Base-by-base conservation (phyloP, 1,284 basidiomycete species). In the Pyrrhoderma lamaoense region DNA sequence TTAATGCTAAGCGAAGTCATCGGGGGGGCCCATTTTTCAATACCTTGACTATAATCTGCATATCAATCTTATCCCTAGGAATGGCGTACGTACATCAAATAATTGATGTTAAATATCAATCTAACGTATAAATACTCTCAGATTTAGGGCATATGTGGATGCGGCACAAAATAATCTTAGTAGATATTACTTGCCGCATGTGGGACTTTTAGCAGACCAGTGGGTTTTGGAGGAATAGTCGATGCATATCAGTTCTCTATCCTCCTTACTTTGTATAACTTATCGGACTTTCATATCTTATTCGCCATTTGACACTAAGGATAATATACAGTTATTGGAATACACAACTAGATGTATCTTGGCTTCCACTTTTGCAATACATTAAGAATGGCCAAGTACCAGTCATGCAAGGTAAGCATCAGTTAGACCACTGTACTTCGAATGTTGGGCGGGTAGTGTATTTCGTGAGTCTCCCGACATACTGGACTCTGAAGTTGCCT, bases 161-260 rank as follows among this genome's bases (percentile, higher is more conserved):
- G 85, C 82, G 2, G 73, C 78, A 4, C 68, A 65, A 18, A 70
- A 74, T 48, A 76, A 74, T 13, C 67, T 86, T 14, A 64, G 72
- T 37, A 73, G 77, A 55, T 88, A 75, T 62, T 78, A 78, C 58
- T 61, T 89, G 47, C 89, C 87, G 14, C 70, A 73, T 50, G 75
- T 89, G 39, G 89, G 88, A 5, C 70, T 73, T 47, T 62, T 85
- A 19, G 87, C 86, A n/a, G 82, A 86, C 58, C 69, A 72, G 53
- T 89, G 85, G 84, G 73, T 89, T 7, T 69, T 72, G 14, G 85
- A 86, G 57, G 85, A 89, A 62, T 86, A 70, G 66, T 14, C 7
- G 27, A 31, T 31, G 27, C 11, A 31, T 31, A 5, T 31, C 27
- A 5, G 27, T 11, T 11, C 27, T 5, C 27, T 31, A 27, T 19